Percentiles rank a stretch among this genome's conserved stretches.
phyloP scores from a whole-genome alignment of 345 rosid species.

The Boechera stricta region DNA sequence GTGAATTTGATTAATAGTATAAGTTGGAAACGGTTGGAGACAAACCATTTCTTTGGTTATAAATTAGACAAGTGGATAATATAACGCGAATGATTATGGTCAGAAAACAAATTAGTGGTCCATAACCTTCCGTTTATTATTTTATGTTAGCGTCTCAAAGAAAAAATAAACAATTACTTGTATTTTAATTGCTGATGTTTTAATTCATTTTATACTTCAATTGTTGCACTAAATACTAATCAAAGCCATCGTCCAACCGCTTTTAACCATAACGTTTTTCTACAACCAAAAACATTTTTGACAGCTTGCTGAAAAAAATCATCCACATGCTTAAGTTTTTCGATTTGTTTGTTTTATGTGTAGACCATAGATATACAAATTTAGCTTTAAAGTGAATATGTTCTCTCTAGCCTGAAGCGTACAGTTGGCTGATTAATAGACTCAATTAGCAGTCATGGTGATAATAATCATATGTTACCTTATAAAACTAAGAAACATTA shows the following conservation, averaged over 20 bases:
- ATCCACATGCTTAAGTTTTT: not conserved
- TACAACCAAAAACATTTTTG: not conserved
- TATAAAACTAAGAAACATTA: too few relatives aligned
- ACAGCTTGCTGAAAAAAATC: too few relatives aligned
- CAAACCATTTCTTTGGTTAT: not conserved
- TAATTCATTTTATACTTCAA: not conserved
- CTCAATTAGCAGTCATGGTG: not conserved
- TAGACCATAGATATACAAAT: not conserved
- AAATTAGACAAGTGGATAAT: not conserved
- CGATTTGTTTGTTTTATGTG: not conserved
- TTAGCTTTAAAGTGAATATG: conserved; percentile 1
- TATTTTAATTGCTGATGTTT: not conserved
- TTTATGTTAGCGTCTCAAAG: not conserved
- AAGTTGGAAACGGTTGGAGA: not conserved
- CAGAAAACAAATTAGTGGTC: not conserved
- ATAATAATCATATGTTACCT: not conserved
- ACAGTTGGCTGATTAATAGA: not conserved
- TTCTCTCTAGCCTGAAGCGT: not conserved
- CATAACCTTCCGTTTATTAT: not conserved
- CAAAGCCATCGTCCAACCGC: not conserved
- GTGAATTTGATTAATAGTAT: not conserved
- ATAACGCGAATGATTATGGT: not conserved
- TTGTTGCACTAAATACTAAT: not conserved
- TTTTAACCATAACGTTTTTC: not conserved
- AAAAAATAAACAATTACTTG: not conserved